phyloP scores from a whole-genome alignment of 2,329 filamentous ascomycete species.

The Cadophora malorum region DNA sequence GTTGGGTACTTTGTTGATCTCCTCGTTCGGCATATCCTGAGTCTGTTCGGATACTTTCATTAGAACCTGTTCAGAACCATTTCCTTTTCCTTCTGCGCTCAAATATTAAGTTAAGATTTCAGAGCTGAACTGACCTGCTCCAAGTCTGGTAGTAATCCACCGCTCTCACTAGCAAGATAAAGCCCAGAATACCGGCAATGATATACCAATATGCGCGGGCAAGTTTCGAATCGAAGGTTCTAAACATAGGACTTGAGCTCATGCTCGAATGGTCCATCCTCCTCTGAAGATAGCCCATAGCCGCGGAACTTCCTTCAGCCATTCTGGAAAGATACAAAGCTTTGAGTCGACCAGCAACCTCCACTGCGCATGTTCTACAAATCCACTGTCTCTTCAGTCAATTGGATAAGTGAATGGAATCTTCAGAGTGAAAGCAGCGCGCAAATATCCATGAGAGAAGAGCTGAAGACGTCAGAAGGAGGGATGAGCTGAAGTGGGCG shows the following conservation, averaged over 20 bases:
- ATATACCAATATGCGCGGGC: conserved; percentile 66
- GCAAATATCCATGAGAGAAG: background rate
- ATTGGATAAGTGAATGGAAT: background rate
- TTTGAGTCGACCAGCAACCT: conserved; percentile 16
- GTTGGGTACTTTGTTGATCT: conserved; percentile 57
- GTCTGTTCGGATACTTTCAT: conserved; percentile 45
- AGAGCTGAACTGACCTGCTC: conserved; percentile 32
- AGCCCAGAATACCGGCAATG: conserved; percentile 52
- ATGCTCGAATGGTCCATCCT: conserved; percentile 36
- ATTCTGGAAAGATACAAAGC: background rate
- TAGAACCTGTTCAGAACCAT: background rate
- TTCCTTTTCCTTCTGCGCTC: background rate
- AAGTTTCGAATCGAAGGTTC: conserved; percentile 55
- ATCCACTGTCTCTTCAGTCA: background rate
- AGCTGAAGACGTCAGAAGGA: conserved; percentile 5
- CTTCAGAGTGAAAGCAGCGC: background rate
- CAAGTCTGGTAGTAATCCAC: conserved; percentile 37
- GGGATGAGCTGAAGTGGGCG: background rate
- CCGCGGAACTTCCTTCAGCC: background rate
- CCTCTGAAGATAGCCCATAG: conserved; percentile 24
- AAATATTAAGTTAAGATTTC: background rate
- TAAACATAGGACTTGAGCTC: conserved; percentile 49
- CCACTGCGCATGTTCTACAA: conserved; percentile 12
- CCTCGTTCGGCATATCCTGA: conserved; percentile 50
- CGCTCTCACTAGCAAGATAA: conserved; percentile 32